Conservation (phyloP, 345 rosid species). For the Carallia brachiata region DNA sequence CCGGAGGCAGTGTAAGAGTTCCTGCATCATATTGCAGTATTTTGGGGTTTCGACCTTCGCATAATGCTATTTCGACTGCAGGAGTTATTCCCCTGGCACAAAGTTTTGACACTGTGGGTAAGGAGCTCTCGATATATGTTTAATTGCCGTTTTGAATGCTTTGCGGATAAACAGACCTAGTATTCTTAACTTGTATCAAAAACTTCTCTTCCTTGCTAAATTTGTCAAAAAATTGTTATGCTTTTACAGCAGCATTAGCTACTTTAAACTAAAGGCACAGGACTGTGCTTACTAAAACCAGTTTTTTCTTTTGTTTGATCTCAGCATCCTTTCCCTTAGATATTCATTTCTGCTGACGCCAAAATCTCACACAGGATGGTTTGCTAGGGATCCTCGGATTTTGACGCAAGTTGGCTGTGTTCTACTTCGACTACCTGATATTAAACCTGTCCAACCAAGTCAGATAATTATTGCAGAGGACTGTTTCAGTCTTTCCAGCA, state of each 20-base stretch:
- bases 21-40: conserved; percentile 84
- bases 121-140: conserved; percentile 10
- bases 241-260: no score
- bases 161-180: not conserved
- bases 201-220: no score
- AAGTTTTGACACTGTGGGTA: conserved; percentile 93
- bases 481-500: conserved; percentile 62
- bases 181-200: not conserved
- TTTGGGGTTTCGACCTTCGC: conserved; percentile 79
- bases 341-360: conserved; percentile 5
- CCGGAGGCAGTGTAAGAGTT: conserved; percentile 88
- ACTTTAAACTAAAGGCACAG: no score
- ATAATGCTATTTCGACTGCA: conserved; percentile 44
- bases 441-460: conserved; percentile 34
- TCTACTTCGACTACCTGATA: conserved; percentile 49
- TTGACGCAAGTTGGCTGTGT: conserved; percentile 60
- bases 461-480: conserved; percentile 63
- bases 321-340: not conserved
- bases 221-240: no score
- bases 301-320: not conserved
- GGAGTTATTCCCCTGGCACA: conserved; percentile 88
- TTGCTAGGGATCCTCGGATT: conserved; percentile 69
- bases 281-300: no score
- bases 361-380: conserved; percentile 66
- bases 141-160: not conserved